Evolutionary conservation across 192 early-diverging fungal species (phyloP).

Genomic region (Coemansia sp.): DNA sequence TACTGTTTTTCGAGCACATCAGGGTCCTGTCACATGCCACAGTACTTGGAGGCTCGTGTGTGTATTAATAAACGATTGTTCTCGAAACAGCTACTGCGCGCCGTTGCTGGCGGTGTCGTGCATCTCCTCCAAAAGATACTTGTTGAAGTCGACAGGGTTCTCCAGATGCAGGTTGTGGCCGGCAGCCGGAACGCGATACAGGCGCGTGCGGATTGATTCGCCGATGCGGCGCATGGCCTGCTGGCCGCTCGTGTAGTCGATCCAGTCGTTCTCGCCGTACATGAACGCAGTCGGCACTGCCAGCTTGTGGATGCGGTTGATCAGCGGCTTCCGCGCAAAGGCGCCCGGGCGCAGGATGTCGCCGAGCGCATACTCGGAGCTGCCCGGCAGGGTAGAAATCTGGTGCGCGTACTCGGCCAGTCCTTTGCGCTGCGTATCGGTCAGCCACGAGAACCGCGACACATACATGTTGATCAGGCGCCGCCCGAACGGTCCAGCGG

Average conservation of each 20-base stretch:
- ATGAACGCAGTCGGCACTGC: constrained; percentile 76
- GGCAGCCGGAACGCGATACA: constrained; percentile 55
- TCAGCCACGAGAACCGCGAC: constrained; percentile 66
- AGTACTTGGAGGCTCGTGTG: too few relatives aligned
- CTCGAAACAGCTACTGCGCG: background rate
- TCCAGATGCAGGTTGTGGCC: constrained; percentile 90
- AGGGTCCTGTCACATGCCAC: too few relatives aligned
- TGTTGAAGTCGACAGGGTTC: constrained; percentile 75
- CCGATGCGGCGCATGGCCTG: constrained; percentile 63
- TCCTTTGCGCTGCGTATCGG: constrained; percentile 62
- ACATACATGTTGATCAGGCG: constrained; percentile 56
- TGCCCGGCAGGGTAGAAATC: constrained; percentile 71
- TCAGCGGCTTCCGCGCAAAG: constrained; percentile 75
- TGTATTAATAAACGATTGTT: background rate
- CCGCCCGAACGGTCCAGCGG: constrained; percentile 75
- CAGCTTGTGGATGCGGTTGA: constrained; percentile 60
- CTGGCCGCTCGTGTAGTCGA: constrained; percentile 76
- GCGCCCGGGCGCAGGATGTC: constrained; percentile 78
- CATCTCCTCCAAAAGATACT: constrained; percentile 59
- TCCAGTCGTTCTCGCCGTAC: constrained; percentile 87
- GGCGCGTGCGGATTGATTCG: constrained; percentile 35
- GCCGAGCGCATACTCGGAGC: constrained; percentile 81
- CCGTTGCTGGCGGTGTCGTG: constrained; percentile 10
- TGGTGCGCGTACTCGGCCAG: constrained; percentile 83
- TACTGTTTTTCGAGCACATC: too few relatives aligned